A percentile compares a stretch with the other conserved stretches of the same genome.
Conservation (phyloP, 2,329 filamentous ascomycete genomes). For the Elsinoe australis region DNA sequence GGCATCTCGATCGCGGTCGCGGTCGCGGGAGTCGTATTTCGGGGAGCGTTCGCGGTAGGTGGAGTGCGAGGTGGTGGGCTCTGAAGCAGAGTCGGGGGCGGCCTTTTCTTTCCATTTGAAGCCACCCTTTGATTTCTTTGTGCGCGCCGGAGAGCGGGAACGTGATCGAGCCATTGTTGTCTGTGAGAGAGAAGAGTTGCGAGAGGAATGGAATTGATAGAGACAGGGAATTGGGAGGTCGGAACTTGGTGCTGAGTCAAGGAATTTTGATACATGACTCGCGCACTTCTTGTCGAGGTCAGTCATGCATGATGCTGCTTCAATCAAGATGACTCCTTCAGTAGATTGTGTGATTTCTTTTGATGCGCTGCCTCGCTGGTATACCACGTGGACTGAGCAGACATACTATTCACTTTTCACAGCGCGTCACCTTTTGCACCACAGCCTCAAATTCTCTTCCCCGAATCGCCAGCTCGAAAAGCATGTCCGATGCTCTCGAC, state of each 20-base stretch:
- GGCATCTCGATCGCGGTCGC: conserved; percentile 16
- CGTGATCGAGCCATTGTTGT: conserved; percentile 20
- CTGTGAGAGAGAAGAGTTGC: neutral
- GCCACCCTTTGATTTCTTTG: conserved; percentile 28
- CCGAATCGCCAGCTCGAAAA: neutral
- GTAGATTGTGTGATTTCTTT: too few species aligned
- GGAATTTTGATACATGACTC: conserved; percentile 11
- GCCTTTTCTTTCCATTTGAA: conserved; percentile 34
- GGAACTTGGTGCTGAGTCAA: conserved; percentile 1
- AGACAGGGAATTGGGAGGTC: neutral
- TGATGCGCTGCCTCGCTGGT: too few species aligned
- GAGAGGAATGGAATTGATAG: neutral
- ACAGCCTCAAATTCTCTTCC: neutral
- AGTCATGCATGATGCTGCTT: too few species aligned
- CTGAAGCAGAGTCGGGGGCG: conserved; percentile 21
- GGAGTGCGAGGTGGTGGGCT: conserved; percentile 26
- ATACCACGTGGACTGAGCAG: too few species aligned
- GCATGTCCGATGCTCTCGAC: conserved; percentile 26
- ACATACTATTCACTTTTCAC: neutral
- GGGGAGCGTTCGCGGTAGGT: conserved; percentile 32
- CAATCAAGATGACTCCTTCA: too few species aligned
- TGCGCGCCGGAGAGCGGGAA: conserved; percentile 28
- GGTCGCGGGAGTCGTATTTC: conserved; percentile 23
- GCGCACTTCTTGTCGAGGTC: neutral
- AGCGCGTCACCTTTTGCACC: too few species aligned